These are phyloP conservation scores for Coemansia sp. DNA, from an alignment of 192 early-diverging fungal genomes.

Conservation along the genomic window DNA sequence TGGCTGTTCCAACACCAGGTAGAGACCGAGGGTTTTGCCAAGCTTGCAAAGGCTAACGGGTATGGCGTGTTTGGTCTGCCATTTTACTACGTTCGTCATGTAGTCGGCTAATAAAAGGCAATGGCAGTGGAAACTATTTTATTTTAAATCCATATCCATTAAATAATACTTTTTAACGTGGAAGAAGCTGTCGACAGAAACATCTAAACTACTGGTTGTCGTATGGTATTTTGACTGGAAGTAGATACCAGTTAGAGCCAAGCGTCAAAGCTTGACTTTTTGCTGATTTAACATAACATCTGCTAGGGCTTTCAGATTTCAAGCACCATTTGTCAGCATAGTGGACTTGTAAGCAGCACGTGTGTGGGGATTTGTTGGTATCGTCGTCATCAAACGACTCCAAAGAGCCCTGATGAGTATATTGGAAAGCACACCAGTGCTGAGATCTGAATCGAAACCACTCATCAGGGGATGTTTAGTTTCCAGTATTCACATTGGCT, in stretches of 20 bases:
- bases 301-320: neutral
- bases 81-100: conserved; percentile 66
- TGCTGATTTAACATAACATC: neutral
- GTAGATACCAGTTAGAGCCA: neutral
- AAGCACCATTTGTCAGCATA: too few species aligned
- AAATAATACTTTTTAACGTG: too few species aligned
- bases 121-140: neutral
- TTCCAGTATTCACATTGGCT: neutral
- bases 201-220: too few species aligned
- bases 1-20: conserved; percentile 69
- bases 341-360: too few species aligned
- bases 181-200: too few species aligned
- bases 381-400: too few species aligned
- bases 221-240: too few species aligned
- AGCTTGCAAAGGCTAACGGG: conserved; percentile 67
- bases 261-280: neutral
- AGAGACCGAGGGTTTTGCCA: conserved; percentile 77
- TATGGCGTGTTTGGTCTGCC: conserved; percentile 70
- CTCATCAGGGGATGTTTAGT: too few species aligned
- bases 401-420: too few species aligned
- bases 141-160: neutral
- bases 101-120: conserved; percentile 20
- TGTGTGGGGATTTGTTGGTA: too few species aligned
- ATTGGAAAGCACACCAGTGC: too few species aligned
- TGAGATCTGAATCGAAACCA: too few species aligned